phyloP scores from a whole-genome alignment of 1,139 yeast genomes.

The Protomyces lactucae-debilis region DNA sequence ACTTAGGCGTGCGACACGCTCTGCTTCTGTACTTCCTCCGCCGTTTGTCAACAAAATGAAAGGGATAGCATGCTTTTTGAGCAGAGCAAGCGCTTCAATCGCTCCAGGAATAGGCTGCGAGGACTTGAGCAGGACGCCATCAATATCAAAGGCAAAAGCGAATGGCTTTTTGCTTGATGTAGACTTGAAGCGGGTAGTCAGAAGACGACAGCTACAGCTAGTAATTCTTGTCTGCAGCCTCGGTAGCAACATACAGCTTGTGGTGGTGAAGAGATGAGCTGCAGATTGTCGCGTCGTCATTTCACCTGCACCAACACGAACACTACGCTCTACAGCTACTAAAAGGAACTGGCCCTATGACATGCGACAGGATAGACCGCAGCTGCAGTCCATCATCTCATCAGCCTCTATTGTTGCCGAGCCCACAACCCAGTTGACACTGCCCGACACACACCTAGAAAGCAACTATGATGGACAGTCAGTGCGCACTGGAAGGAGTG shows the following conservation, averaged over 20 bases:
- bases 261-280: too few species aligned
- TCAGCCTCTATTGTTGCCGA: neutral
- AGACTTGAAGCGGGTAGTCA: neutral
- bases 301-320: too few species aligned
- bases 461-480: slow-evolving; percentile 1
- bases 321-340: neutral
- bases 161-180: neutral
- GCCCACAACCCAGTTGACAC: slow-evolving; percentile 11
- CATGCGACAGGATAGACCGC: slow-evolving; percentile 4
- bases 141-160: slow-evolving; percentile 83
- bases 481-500: neutral
- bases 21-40: slow-evolving; percentile 75
- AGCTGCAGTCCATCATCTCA: slow-evolving; percentile 2
- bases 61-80: slow-evolving; percentile 76
- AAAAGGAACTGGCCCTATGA: neutral
- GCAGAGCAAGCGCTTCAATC: slow-evolving; percentile 58
- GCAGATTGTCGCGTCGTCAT: too few species aligned
- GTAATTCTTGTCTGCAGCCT: neutral
- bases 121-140: slow-evolving; percentile 75
- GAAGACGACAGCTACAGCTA: neutral
- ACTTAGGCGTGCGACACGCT: slow-evolving; percentile 63
- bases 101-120: slow-evolving; percentile 78
- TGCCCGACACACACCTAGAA: neutral
- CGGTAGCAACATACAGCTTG: too few species aligned
- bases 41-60: slow-evolving; percentile 83